These are phyloP conservation scores for Gracilaria gracilis DNA, from an alignment of 23 red algal genomes.

Conservation along the genomic window DNA sequence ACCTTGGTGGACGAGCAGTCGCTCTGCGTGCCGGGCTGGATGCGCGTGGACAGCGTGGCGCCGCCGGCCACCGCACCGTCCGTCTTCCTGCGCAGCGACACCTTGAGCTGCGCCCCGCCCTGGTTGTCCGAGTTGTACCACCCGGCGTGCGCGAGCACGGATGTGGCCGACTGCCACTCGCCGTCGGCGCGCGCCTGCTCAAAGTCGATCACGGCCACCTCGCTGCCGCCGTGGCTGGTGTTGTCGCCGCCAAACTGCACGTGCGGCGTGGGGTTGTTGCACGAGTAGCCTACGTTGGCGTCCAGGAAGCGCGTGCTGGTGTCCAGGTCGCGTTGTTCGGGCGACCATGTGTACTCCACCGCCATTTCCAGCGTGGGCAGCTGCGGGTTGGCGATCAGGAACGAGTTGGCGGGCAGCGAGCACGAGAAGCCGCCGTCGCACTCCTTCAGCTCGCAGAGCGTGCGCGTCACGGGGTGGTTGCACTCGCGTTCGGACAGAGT, in stretches of 20 bases:
- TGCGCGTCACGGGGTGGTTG: neutral
- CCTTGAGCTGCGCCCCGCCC: conserved; percentile 24
- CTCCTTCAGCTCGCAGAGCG: neutral
- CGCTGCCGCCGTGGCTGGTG: conserved; percentile 41
- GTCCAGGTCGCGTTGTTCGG: conserved; percentile 5
- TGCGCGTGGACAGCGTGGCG: conserved; percentile 10
- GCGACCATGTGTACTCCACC: neutral
- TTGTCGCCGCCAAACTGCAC: conserved; percentile 37
- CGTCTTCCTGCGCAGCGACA: conserved; percentile 11
- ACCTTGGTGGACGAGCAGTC: conserved; percentile 21
- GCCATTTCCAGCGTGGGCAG: neutral
- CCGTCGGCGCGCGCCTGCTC: conserved; percentile 2
- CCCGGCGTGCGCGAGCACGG: conserved; percentile 5
- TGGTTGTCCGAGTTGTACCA: conserved; percentile 33
- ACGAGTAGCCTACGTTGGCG: neutral
- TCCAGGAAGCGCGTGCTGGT: neutral
- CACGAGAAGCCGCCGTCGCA: neutral
- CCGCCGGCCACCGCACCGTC: neutral
- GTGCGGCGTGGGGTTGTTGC: neutral
- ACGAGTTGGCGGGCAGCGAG: conserved; percentile 1
- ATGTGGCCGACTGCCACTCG: neutral
- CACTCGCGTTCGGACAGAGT: neutral
- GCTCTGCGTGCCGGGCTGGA: conserved; percentile 21
- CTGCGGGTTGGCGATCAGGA: neutral
- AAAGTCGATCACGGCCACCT: conserved; percentile 15